Percentiles rank a stretch among this genome's conserved stretches.
Conservation (phyloP, 2,329 filamentous ascomycete genomes). For the Colletotrichum gigasporum region DNA sequence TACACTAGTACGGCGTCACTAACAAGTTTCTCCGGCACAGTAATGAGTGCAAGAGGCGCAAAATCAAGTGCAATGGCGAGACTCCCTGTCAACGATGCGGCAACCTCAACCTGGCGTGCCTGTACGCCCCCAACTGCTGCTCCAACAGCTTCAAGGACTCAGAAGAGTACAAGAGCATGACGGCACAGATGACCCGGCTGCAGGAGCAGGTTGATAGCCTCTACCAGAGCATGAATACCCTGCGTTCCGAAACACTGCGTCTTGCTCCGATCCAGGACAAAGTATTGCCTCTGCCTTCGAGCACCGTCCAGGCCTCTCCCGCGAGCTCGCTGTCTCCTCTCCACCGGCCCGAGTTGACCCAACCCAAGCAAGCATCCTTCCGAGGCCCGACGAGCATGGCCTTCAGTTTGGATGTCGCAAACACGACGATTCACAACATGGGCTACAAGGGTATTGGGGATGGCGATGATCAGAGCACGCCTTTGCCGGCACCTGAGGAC, state of each 20-base stretch:
- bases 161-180: conserved; percentile 88
- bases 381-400: conserved; percentile 86
- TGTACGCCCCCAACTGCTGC: conserved; percentile 74
- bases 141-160: conserved; percentile 89
- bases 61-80: conserved; percentile 79
- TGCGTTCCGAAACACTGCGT: conserved; percentile 66
- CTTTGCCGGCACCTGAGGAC: conserved; percentile 25
- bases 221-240: conserved; percentile 74
- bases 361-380: conserved; percentile 71
- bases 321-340: conserved; percentile 54
- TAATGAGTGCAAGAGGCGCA: conserved; percentile 79
- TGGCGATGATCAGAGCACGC: conserved; percentile 64
- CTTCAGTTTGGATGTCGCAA: conserved; percentile 88
- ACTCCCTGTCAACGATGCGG: conserved; percentile 74
- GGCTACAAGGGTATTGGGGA: conserved; percentile 77
- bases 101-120: conserved; percentile 72
- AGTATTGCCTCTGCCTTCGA: conserved; percentile 44
- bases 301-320: conserved; percentile 52
- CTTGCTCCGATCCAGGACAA: conserved; percentile 55
- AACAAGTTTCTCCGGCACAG: conserved; percentile 46
- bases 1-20: not conserved
- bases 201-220: conserved; percentile 88
- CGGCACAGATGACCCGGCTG: conserved; percentile 75
- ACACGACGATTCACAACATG: conserved; percentile 88
- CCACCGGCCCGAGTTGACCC: conserved; percentile 55